Percentiles rank a stretch among this genome's conserved stretches.
Evolutionary conservation across 2,329 filamentous ascomycete genomes (phyloP).

Genomic region (Claviceps purpurea): DNA sequence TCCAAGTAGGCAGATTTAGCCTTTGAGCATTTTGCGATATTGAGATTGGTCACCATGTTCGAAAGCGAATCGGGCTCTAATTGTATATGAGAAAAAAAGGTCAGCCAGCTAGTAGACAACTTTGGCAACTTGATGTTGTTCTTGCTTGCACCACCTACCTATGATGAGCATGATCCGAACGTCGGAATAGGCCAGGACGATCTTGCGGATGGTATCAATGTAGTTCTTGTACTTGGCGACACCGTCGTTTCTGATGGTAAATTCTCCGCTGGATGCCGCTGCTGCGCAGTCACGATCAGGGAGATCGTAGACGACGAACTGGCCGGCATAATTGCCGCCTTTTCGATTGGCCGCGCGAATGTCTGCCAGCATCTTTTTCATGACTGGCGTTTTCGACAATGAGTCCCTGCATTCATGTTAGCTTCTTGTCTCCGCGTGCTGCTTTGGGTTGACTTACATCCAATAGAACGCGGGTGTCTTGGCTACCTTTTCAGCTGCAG

Average conservation of each 20-base stretch:
- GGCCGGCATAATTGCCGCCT: conserved; percentile 28
- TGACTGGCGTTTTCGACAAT: conserved; percentile 32
- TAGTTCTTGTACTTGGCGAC: conserved; percentile 41
- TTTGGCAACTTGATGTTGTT: background rate
- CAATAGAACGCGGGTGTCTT: conserved; percentile 40
- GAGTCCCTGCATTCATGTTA: conserved; percentile 29
- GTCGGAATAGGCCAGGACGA: conserved; percentile 30
- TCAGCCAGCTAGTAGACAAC: background rate
- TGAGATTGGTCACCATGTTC: conserved; percentile 43
- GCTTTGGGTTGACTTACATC: conserved; percentile 24
- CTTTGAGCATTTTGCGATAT: conserved; percentile 33
- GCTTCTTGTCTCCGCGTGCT: background rate
- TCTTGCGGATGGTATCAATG: conserved; percentile 33
- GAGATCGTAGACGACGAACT: conserved; percentile 44
- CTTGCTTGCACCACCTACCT: conserved; percentile 14
- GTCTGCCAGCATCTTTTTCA: conserved; percentile 31
- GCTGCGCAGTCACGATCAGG: conserved; percentile 46
- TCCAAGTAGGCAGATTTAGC: conserved; percentile 35
- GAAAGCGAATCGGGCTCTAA: conserved; percentile 44
- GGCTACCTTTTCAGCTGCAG: conserved; percentile 37
- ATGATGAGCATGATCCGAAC: conserved; percentile 31
- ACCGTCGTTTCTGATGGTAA: conserved; percentile 34
- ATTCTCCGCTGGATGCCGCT: conserved; percentile 43
- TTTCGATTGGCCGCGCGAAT: conserved; percentile 25
- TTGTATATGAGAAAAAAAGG: background rate